phyloP scores from a whole-genome alignment of 2,329 filamentous ascomycete genomes.

The Parastagonospora avenae region DNA sequence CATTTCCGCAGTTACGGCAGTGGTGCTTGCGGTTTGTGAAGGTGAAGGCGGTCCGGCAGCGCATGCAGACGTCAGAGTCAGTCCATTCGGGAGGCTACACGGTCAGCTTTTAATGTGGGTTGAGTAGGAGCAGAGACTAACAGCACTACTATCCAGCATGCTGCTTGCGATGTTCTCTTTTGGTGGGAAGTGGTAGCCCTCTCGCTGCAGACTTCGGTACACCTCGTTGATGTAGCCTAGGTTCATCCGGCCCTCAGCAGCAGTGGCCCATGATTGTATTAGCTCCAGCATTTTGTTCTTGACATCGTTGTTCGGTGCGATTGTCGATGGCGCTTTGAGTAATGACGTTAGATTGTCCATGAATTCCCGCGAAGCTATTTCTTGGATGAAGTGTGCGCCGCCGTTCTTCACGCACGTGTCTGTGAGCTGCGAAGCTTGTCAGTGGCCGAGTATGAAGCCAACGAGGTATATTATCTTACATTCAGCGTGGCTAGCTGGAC shows the following conservation, averaged over 20 bases:
- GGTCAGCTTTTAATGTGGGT: neutral
- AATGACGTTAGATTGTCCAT: slow-evolving; percentile 96
- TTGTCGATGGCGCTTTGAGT: slow-evolving; percentile 76
- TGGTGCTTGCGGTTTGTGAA: slow-evolving; percentile 99
- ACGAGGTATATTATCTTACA: slow-evolving; percentile 55
- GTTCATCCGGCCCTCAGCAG: slow-evolving; percentile 82
- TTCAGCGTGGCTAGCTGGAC: slow-evolving; percentile 93
- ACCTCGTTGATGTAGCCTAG: slow-evolving; percentile 86
- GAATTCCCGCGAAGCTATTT: slow-evolving; percentile 96
- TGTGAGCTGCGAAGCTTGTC: slow-evolving; percentile 67
- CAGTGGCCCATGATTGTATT: slow-evolving; percentile 90
- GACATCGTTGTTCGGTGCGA: slow-evolving; percentile 82
- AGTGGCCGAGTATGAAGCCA: slow-evolving; percentile 6
- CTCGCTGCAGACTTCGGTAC: slow-evolving; percentile 79
- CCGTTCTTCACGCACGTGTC: slow-evolving; percentile 99
- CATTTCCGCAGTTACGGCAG: slow-evolving; percentile 96
- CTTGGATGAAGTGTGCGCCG: slow-evolving; percentile 88
- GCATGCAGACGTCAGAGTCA: slow-evolving; percentile 98
- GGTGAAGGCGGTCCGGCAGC: slow-evolving; percentile 91
- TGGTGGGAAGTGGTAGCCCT: slow-evolving; percentile 89
- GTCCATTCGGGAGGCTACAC: slow-evolving; percentile 90
- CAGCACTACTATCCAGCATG: slow-evolving; percentile 96
- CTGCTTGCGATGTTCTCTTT: slow-evolving; percentile 86
- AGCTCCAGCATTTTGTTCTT: slow-evolving; percentile 89
- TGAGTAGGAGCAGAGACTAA: slow-evolving; percentile 55